phyloP scores from a whole-genome alignment of 441 rosid species.

The Iberis amara region DNA sequence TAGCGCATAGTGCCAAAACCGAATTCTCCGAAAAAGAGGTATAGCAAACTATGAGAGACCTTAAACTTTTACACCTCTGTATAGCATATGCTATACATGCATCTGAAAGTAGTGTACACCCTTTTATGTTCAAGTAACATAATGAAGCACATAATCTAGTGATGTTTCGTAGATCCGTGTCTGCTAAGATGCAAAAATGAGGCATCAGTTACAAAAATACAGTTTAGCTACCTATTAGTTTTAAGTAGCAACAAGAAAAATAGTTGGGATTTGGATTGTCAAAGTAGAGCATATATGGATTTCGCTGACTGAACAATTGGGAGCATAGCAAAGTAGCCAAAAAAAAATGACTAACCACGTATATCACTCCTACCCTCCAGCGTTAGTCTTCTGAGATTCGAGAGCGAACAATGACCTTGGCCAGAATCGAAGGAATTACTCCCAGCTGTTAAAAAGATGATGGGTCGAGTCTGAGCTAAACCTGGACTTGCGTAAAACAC shows the following conservation, averaged over 20 bases:
- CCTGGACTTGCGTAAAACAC: slow-evolving; percentile 40
- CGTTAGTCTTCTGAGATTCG: slow-evolving; percentile 52
- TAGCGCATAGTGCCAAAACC: slow-evolving; percentile 49
- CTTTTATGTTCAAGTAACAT: slow-evolving; percentile 61
- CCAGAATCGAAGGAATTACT: slow-evolving; percentile 24
- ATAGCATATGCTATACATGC: slow-evolving; percentile 52
- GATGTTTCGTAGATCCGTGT: slow-evolving; percentile 46
- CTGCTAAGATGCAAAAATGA: slow-evolving; percentile 37
- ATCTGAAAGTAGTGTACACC: slow-evolving; percentile 65
- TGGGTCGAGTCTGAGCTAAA: slow-evolving; percentile 26
- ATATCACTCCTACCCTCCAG: slow-evolving; percentile 73
- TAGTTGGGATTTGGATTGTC: background rate
- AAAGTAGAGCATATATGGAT: background rate
- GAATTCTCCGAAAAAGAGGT: slow-evolving; percentile 66
- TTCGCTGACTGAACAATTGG: background rate
- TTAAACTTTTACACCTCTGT: slow-evolving; percentile 39
- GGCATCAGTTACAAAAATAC: slow-evolving; percentile 12
- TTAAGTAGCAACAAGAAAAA: slow-evolving; percentile 8
- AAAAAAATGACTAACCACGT: slow-evolving; percentile 45
- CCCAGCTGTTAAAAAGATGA: slow-evolving; percentile 23
- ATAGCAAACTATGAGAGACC: slow-evolving; percentile 60
- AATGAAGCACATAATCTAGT: slow-evolving; percentile 43
- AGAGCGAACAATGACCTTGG: slow-evolving; percentile 29
- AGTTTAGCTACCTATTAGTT: background rate
- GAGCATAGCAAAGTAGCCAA: background rate